Evolutionary conservation across 208 protist species (phyloP).

Genomic region (Crithidia fasciculata): DNA sequence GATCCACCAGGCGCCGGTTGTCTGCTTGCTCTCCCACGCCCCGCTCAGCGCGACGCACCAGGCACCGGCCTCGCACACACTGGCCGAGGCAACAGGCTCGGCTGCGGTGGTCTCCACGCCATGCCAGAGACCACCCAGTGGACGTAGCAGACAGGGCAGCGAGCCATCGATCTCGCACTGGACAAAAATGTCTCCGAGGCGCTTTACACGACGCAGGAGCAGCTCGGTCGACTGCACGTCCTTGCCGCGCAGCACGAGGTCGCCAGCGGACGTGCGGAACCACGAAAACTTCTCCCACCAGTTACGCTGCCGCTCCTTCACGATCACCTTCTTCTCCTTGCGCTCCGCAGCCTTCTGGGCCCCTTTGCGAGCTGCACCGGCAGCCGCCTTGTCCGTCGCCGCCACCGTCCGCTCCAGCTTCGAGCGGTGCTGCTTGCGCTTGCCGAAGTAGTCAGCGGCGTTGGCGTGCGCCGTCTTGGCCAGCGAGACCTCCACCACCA

Average conservation of each 20-base stretch:
- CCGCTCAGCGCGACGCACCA: slow-evolving; percentile 92
- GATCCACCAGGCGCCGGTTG: slow-evolving; percentile 96
- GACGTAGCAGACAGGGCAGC: slow-evolving; percentile 93
- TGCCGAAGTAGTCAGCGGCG: slow-evolving; percentile 90
- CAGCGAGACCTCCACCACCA: slow-evolving; percentile 94
- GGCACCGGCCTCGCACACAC: slow-evolving; percentile 89
- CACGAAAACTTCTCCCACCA: slow-evolving; percentile 99
- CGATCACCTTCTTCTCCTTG: slow-evolving; percentile 79
- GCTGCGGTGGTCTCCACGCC: neutral
- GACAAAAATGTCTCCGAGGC: slow-evolving; percentile 94
- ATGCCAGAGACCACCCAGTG: slow-evolving; percentile 53
- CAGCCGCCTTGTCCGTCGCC: slow-evolving; percentile 81
- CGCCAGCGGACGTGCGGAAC: slow-evolving; percentile 97
- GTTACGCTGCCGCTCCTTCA: slow-evolving; percentile 81
- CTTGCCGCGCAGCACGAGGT: slow-evolving; percentile 94
- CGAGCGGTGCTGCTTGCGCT: slow-evolving; percentile 75
- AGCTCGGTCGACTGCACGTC: slow-evolving; percentile 97
- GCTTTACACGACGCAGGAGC: slow-evolving; percentile 83
- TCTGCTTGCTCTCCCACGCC: slow-evolving; percentile 96
- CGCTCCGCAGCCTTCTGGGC: slow-evolving; percentile 62
- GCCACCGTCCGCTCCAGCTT: slow-evolving; percentile 92
- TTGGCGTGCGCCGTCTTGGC: slow-evolving; percentile 94
- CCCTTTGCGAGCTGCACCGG: slow-evolving; percentile 81
- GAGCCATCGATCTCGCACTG: slow-evolving; percentile 96
- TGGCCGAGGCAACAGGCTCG: slow-evolving; percentile 50